phyloP scores from a whole-genome alignment of 768 basidiomycete genomes.

The Boletellus emodensis region DNA sequence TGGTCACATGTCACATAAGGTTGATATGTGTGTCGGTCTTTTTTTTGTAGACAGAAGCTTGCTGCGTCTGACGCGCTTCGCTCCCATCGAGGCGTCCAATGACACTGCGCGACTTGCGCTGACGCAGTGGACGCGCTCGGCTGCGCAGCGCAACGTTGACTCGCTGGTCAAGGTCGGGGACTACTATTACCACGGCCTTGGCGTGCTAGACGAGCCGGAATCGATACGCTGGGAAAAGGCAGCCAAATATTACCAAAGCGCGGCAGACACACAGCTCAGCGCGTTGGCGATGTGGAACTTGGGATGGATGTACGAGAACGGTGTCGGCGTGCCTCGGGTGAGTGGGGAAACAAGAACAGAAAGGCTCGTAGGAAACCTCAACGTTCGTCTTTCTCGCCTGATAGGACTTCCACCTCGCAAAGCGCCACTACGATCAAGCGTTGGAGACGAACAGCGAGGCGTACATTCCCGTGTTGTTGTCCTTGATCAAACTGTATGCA shows the following conservation, averaged over 20 bases:
- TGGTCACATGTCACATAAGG: too few relatives aligned
- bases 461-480: constrained; percentile 81
- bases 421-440: constrained; percentile 90
- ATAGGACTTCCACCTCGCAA: constrained; percentile 94
- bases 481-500: constrained; percentile 75
- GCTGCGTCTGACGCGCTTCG: constrained; percentile 62
- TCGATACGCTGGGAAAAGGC: constrained; percentile 78
- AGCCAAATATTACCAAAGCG: constrained; percentile 89
- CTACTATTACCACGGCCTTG: constrained; percentile 91
- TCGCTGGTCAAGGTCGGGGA: constrained; percentile 97
- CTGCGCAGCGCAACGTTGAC: constrained; percentile 92
- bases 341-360: constrained; percentile 8
- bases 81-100: constrained; percentile 70
- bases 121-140: constrained; percentile 92
- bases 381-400: not conserved
- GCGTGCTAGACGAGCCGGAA: constrained; percentile 67
- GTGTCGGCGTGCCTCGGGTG: constrained; percentile 85
- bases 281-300: constrained; percentile 98
- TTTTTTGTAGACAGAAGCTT: constrained; percentile 58
- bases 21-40: constrained; percentile 4
- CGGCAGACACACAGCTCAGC: constrained; percentile 87
- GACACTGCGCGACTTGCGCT: constrained; percentile 80
- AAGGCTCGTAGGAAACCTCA: not conserved
- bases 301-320: constrained; percentile 99
- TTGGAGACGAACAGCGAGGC: constrained; percentile 86